Conservation (phyloP, 208 protist genomes). For the Lotmaria passim region DNA sequence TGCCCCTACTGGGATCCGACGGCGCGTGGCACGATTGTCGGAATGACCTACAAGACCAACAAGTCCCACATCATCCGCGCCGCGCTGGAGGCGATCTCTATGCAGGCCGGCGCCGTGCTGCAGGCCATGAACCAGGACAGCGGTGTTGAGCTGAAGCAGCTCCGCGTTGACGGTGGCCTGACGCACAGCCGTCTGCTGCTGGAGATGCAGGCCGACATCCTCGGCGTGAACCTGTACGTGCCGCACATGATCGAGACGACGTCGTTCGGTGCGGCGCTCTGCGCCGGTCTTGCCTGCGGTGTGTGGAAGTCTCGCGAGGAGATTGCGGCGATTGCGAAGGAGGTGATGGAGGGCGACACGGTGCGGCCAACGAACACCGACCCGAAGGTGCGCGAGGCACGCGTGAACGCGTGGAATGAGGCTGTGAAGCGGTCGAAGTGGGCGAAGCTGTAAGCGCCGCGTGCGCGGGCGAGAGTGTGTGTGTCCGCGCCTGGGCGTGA, state of each 20-base stretch:
- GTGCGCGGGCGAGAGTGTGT: background rate
- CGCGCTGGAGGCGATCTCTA: slow-evolving; percentile 88
- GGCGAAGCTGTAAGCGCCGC: slow-evolving; percentile 60
- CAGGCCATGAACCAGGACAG: slow-evolving; percentile 87
- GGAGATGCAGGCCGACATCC: slow-evolving; percentile 95
- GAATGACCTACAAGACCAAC: slow-evolving; percentile 92
- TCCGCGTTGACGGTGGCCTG: slow-evolving; percentile 97
- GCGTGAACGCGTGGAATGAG: slow-evolving; percentile 54
- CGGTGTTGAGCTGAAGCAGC: slow-evolving; percentile 44
- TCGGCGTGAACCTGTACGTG: slow-evolving; percentile 69
- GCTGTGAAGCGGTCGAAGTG: slow-evolving; percentile 62
- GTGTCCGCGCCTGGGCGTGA: too few relatives aligned
- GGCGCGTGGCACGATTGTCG: slow-evolving; percentile 94
- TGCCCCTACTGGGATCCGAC: slow-evolving; percentile 96
- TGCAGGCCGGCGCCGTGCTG: slow-evolving; percentile 91
- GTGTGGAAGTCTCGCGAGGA: slow-evolving; percentile 74
- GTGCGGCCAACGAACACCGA: slow-evolving; percentile 39
- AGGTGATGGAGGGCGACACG: slow-evolving; percentile 35
- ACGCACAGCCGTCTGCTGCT: slow-evolving; percentile 89
- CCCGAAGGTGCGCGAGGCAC: slow-evolving; percentile 33
- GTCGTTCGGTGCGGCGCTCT: slow-evolving; percentile 77
- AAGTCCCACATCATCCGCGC: slow-evolving; percentile 87
- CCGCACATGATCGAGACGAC: slow-evolving; percentile 81
- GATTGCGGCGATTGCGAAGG: slow-evolving; percentile 32
- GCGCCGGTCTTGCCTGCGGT: slow-evolving; percentile 68